phyloP scores from a whole-genome alignment of 1,284 basidiomycete genomes.

The Heterobasidion annosum region DNA sequence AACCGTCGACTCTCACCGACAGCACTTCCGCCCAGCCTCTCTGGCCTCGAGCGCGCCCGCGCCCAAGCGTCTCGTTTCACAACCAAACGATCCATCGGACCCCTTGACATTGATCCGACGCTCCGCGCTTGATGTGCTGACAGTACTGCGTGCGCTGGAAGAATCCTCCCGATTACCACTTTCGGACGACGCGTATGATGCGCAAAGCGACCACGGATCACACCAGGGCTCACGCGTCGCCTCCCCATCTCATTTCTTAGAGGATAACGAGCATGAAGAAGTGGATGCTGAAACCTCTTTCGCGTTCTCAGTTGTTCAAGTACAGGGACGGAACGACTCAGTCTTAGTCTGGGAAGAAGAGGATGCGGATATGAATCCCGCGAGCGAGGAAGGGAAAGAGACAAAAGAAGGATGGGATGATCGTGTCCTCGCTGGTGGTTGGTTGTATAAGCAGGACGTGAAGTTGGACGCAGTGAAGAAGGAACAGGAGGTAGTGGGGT shows the following conservation, averaged over 20 bases:
- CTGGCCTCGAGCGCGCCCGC: constrained; percentile 24
- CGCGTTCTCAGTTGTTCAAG: constrained; percentile 58
- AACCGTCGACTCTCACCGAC: constrained; percentile 40
- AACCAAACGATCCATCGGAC: constrained; percentile 32
- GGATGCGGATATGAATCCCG: constrained; percentile 32
- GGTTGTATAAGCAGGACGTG: constrained; percentile 68
- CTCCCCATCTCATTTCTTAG: constrained; percentile 33
- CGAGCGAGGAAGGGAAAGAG: constrained; percentile 39
- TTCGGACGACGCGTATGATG: constrained; percentile 68
- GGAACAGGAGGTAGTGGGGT: constrained; percentile 46
- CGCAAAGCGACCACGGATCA: constrained; percentile 55
- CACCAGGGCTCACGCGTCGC: constrained; percentile 25
- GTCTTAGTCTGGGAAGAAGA: constrained; percentile 76
- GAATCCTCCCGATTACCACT: constrained; percentile 57
- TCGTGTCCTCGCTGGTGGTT: constrained; percentile 65
- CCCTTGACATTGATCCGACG: constrained; percentile 61
- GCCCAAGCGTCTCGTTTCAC: constrained; percentile 26
- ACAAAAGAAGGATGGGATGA: constrained; percentile 72
- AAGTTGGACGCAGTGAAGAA: constrained; percentile 40
- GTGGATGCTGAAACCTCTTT: constrained; percentile 49
- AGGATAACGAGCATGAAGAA: constrained; percentile 26
- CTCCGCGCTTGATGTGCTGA: constrained; percentile 69
- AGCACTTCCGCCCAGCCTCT: constrained; percentile 36
- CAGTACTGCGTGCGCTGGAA: constrained; percentile 62
- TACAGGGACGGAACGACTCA: constrained; percentile 52